Evolutionary conservation across 805 yeast genomes (phyloP).

Genomic region (Naumovozyma castellii): DNA sequence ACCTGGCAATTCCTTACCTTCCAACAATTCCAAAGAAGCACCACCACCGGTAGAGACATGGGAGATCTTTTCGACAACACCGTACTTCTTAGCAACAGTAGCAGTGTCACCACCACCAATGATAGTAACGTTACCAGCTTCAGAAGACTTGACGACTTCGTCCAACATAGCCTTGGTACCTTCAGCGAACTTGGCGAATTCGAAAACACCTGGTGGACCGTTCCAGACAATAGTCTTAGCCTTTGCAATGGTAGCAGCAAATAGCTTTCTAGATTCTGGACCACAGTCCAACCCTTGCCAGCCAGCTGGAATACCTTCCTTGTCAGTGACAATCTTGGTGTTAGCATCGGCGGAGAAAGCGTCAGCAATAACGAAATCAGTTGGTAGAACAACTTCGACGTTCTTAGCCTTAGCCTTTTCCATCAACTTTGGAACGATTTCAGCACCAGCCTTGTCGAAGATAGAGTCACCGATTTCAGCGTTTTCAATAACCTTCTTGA

Average conservation of each 20-base stretch:
- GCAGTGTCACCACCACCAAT: slow-evolving; percentile 99
- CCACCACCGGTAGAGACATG: slow-evolving; percentile 99
- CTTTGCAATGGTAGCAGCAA: slow-evolving; percentile 72
- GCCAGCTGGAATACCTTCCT: slow-evolving; percentile 87
- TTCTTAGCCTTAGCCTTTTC: slow-evolving; percentile 94
- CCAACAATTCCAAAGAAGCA: slow-evolving; percentile 96
- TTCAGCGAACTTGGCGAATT: slow-evolving; percentile 80
- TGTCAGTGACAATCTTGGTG: slow-evolving; percentile 75
- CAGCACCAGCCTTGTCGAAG: slow-evolving; percentile 90
- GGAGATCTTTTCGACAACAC: slow-evolving; percentile 90
- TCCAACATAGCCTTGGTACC: slow-evolving; percentile 91
- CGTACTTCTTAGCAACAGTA: slow-evolving; percentile 96
- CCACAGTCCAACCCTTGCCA: slow-evolving; percentile 98
- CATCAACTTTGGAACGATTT: slow-evolving; percentile 83
- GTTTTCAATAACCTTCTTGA: slow-evolving; percentile 83
- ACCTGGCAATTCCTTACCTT: slow-evolving; percentile 98
- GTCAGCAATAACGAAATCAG: slow-evolving; percentile 95
- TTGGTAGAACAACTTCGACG: slow-evolving; percentile 90
- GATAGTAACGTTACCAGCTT: slow-evolving; percentile 87
- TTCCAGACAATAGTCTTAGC: slow-evolving; percentile 99
- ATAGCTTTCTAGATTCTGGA: slow-evolving; percentile 75
- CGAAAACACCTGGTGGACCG: slow-evolving; percentile 99
- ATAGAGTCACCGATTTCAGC: slow-evolving; percentile 87
- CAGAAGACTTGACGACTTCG: slow-evolving; percentile 79
- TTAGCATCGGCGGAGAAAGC: slow-evolving; percentile 87